Evolutionary conservation across 345 rosid genomes (phyloP).

Genomic region (Camelina sativa): DNA sequence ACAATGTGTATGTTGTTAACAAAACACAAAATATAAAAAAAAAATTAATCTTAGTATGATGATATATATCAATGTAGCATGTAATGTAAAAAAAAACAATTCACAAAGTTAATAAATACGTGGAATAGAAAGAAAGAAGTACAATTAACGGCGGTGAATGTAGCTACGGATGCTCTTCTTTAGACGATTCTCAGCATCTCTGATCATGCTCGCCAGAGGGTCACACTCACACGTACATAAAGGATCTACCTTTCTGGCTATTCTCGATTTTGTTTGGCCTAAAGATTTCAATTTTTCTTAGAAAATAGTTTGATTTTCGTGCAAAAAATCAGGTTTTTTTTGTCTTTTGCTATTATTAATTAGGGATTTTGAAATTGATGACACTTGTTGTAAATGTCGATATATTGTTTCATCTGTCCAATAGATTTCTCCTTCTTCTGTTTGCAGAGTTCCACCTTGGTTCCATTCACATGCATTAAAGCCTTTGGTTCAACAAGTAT

Average conservation of each 20-base stretch:
- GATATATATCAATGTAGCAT: too few relatives aligned
- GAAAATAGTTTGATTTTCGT: neutral
- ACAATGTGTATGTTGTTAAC: too few relatives aligned
- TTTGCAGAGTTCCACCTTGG: slow-evolving; percentile 62
- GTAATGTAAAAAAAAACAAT: too few relatives aligned
- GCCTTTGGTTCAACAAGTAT: slow-evolving; percentile 87
- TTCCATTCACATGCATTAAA: slow-evolving; percentile 85
- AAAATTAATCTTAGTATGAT: too few relatives aligned
- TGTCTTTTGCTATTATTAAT: neutral
- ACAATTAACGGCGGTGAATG: neutral
- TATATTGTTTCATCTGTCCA: too few relatives aligned
- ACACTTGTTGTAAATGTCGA: too few relatives aligned
- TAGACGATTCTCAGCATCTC: neutral
- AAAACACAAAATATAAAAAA: too few relatives aligned
- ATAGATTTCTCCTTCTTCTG: too few relatives aligned
- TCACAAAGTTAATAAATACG: too few relatives aligned
- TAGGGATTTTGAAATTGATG: neutral
- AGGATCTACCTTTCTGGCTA: neutral
- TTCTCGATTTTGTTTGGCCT: neutral
- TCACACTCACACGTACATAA: neutral
- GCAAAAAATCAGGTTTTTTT: neutral
- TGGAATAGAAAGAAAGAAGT: too few relatives aligned
- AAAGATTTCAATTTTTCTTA: neutral
- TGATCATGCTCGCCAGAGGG: neutral
- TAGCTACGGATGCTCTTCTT: neutral